Evolutionary conservation across 768 basidiomycete genomes (phyloP), one percentile per base, ranked within the genome.

Genomic region (Pulveroboletus sp.): DNA sequence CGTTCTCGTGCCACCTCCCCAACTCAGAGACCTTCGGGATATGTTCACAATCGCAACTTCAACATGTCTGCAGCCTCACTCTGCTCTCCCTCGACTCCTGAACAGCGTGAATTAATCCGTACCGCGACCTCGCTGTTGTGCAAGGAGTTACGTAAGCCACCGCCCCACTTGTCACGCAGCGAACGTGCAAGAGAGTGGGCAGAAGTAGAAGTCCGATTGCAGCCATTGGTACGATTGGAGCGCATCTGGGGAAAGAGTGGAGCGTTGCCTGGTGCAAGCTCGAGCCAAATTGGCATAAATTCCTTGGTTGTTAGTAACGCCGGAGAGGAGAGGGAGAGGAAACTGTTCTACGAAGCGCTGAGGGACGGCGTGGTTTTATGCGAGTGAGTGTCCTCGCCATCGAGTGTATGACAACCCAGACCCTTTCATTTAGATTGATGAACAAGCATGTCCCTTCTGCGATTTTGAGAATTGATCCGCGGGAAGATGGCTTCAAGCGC

Each of bases 331-430:
- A 75, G 84, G 59, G 89, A 94, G 67, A 72, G 85, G 53, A 76
- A 74, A 45, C 65, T 80, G 27, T 95, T 94, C 59, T 73, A 75
- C 29, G 89, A 93, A 45, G 82, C 87, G 1, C 63, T 94, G 47
- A 71, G 82, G 58, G 93, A 95, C 70, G 93, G 93, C 1, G 87
- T 84, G 65, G 79, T 94, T 19, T 76, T 95, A 20, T 94, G 93
- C 82, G 85, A 90, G 93, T 94, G 62, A 72, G 92, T 83, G 31
- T 53, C 43, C 34, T 36, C 49, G 23, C 55, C 47, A 39, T 43
- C 34, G 48, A 39, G 27, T 17, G 40, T 20, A 32, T 45, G 56
- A 43, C 44, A 23, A 33, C 43, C 24, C 40, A 43, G 37, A 27
- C 21, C 34, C 47, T 37, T 45, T 37, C 37, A 41, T 51, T 33